Evolutionary conservation across 2,329 filamentous ascomycete genomes (phyloP), one percentile per base, ranked within the genome.

Genomic region (Cadophora sp.): DNA sequence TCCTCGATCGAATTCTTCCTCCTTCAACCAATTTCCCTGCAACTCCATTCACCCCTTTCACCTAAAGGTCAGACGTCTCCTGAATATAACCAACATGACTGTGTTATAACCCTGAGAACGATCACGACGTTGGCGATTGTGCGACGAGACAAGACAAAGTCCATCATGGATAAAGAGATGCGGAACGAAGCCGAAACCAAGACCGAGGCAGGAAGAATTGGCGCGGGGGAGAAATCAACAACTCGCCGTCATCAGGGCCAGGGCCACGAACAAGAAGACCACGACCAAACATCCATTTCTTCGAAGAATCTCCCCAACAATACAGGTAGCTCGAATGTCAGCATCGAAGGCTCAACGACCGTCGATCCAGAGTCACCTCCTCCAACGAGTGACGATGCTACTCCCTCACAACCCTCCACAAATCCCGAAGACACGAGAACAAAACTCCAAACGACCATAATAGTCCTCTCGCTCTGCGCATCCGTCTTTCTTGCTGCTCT

Each of bases 401-500:
- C 20, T 1, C 18, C 62, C 3, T 4, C 62, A 24, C 41, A 30
- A 36, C 50, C 41, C 22, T 22, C 59, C 3, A 41, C 55, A 3
- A 66, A 53, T 8, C 76, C 76, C 8, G 76, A 78, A 66, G 74
- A 72, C 6, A 65, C 68, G n/a, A 71, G 76, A 1, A 76, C 76
- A 3, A 72, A 64, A 24, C 62, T 78, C 1, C 66, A 78, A 60
- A 78, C 75, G 1, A 58, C 66, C 18, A 70, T 78, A 13, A 77
- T 78, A 39, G 76, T 78, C 71, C 51, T 68, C 24, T 75, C 74
- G 1, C 73, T 78, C n/a, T 76, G 75, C 63, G 69, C 72, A 6
- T 71, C 73, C 7, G 73, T 76, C n/a, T 77, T 77, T 48, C 73
- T 78, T 14, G 76, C 75, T 0, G 76, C 76, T 2, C 72, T 78